Percentiles rank a stretch among this genome's conserved stretches.
Evolutionary conservation across 106 monocot species (phyloP).

Genomic region (Dendrobium officinale): DNA sequence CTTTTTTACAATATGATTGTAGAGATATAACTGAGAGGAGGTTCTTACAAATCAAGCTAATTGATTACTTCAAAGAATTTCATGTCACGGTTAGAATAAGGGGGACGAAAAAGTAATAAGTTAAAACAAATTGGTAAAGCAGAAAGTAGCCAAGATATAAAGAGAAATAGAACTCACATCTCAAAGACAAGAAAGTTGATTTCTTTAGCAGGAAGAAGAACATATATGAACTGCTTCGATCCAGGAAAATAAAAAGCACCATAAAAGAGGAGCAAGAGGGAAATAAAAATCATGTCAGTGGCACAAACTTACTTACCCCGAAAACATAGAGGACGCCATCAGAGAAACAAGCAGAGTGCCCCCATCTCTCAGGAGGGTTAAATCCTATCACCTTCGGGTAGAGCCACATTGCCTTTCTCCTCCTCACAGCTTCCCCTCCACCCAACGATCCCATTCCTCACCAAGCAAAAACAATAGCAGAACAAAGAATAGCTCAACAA

Average conservation of each 20-base stretch:
- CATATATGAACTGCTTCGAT: neutral
- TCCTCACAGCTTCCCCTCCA: conserved; percentile 25
- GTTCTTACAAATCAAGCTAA: no score
- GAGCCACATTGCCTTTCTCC: conserved; percentile 95
- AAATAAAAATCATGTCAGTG: no score
- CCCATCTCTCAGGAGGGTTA: conserved; percentile 94
- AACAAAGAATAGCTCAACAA: neutral
- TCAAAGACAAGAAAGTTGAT: neutral
- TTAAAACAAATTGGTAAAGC: no score
- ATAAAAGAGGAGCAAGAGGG: neutral
- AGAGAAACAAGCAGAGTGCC: conserved; percentile 82
- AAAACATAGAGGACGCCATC: conserved; percentile 73
- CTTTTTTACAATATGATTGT: no score
- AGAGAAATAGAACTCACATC: no score
- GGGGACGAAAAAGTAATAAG: neutral
- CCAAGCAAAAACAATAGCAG: neutral
- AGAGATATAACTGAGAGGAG: no score
- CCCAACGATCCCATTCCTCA: conserved; percentile 45
- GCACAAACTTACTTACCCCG: conserved; percentile 66
- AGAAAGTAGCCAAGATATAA: no score
- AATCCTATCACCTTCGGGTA: conserved; percentile 77
- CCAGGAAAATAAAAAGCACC: neutral
- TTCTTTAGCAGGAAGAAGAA: neutral
- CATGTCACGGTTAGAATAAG: neutral
- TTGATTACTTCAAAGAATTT: neutral